A percentile compares a stretch with the other conserved stretches of the same genome.
Evolutionary conservation across 352 stramenopile species (phyloP).

Genomic region (Pythium inflatum): DNA sequence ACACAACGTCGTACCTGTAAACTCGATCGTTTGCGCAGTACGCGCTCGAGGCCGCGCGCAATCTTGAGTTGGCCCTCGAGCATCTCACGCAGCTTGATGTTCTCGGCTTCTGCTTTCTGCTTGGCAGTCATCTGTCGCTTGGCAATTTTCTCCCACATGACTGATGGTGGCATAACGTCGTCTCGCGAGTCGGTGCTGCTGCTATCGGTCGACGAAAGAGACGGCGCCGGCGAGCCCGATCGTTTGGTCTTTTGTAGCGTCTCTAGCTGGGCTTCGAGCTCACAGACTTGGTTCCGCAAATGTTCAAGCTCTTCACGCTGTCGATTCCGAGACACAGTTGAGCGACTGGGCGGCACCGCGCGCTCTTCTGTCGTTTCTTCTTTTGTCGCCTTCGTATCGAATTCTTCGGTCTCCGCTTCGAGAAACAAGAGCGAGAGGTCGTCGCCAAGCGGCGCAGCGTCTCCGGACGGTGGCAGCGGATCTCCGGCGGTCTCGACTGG

Average conservation of each 20-base stretch:
- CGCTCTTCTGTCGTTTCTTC: too few relatives aligned
- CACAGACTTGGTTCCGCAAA: constrained; percentile 46
- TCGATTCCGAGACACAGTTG: constrained; percentile 43
- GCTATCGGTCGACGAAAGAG: not conserved
- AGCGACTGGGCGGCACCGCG: not conserved
- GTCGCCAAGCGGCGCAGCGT: too few relatives aligned
- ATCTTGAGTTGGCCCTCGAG: constrained; percentile 43
- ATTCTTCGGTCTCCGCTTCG: too few relatives aligned
- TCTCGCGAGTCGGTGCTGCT: not conserved
- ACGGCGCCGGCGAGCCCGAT: not conserved
- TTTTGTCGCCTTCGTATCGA: too few relatives aligned
- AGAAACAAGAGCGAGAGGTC: too few relatives aligned
- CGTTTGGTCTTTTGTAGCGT: constrained; percentile 17
- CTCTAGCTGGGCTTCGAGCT: constrained; percentile 44
- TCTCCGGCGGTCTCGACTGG: too few relatives aligned
- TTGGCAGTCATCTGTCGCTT: constrained; percentile 12
- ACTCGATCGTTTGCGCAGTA: too few relatives aligned
- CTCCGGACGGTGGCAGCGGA: too few relatives aligned
- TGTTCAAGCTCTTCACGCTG: constrained; percentile 68
- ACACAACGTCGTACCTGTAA: too few relatives aligned
- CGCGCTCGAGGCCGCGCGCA: constrained; percentile 32
- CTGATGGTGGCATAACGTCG: too few relatives aligned
- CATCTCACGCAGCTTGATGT: constrained; percentile 30
- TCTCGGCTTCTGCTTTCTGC: constrained; percentile 36
- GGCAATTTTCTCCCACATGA: constrained; percentile 28